Evolutionary conservation across 1,284 basidiomycete genomes (phyloP).

Genomic region (Marasmius sp.): DNA sequence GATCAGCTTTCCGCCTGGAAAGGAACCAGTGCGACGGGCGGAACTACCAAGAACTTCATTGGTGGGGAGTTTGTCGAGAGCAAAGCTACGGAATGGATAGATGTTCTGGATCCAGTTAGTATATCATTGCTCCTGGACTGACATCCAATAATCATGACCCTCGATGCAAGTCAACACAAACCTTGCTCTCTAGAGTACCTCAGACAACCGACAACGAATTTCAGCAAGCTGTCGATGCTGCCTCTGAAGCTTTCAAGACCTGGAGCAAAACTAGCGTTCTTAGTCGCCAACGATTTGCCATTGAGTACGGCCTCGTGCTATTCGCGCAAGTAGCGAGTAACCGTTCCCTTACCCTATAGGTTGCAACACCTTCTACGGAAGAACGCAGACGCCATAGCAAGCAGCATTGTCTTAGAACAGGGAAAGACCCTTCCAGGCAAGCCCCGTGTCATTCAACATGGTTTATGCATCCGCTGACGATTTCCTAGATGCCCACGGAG

Average conservation of each 20-base stretch:
- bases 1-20: slow-evolving; percentile 78
- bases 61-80: slow-evolving; percentile 87
- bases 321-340: not conserved
- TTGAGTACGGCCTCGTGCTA: slow-evolving; percentile 62
- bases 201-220: slow-evolving; percentile 87
- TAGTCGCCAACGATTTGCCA: slow-evolving; percentile 84
- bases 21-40: slow-evolving; percentile 82
- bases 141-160: not conserved
- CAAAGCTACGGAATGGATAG: slow-evolving; percentile 75
- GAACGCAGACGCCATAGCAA: slow-evolving; percentile 75
- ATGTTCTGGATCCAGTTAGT: slow-evolving; percentile 84
- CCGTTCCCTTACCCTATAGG: slow-evolving; percentile 34
- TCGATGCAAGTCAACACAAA: slow-evolving; percentile 75
- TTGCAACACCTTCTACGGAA: slow-evolving; percentile 80
- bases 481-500: slow-evolving; percentile 83
- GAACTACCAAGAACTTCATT: slow-evolving; percentile 87
- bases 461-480: slow-evolving; percentile 2
- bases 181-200: slow-evolving; percentile 85
- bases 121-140: not conserved
- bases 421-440: slow-evolving; percentile 83
- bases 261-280: slow-evolving; percentile 90
- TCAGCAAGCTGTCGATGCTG: slow-evolving; percentile 81
- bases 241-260: slow-evolving; percentile 84
- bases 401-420: slow-evolving; percentile 85
- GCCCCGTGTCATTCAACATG: slow-evolving; percentile 10